Evolutionary conservation across 2,329 filamentous ascomycete genomes (phyloP).

Genomic region (Trichophyton simii): DNA sequence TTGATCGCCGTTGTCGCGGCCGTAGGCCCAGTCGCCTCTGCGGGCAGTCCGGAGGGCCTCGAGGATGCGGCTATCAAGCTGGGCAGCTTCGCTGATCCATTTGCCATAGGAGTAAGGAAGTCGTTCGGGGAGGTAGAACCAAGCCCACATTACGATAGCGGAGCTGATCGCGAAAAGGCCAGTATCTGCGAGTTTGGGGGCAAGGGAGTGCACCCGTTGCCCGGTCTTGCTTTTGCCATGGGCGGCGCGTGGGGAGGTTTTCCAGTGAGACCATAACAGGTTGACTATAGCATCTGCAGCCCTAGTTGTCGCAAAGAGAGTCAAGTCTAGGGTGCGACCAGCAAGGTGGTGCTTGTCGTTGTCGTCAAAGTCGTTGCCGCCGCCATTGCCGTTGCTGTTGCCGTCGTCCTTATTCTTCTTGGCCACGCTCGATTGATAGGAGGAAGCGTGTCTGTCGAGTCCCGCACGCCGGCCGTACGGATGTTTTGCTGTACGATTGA

Average conservation of each 20-base stretch:
- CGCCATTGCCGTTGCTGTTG: background rate
- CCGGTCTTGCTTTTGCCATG: conserved; percentile 18
- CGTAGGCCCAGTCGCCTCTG: conserved; percentile 55
- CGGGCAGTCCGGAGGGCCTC: conserved; percentile 58
- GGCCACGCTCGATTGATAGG: background rate
- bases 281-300: conserved; percentile 60
- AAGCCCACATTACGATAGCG: conserved; percentile 75
- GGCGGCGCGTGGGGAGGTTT: conserved; percentile 20
- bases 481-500: conserved; percentile 27
- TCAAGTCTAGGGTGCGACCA: conserved; percentile 68
- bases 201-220: conserved; percentile 27
- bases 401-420: background rate
- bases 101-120: conserved; percentile 63
- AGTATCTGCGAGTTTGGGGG: conserved; percentile 46
- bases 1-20: conserved; percentile 58
- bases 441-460: background rate
- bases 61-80: conserved; percentile 62
- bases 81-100: conserved; percentile 69
- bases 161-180: conserved; percentile 59
- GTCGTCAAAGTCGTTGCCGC: background rate
- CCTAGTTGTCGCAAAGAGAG: conserved; percentile 61
- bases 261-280: conserved; percentile 48
- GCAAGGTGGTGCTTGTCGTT: conserved; percentile 34
- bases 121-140: conserved; percentile 62
- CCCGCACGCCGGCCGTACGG: conserved; percentile 6